These are phyloP conservation scores for Trichomonas tenax DNA, from an alignment of 208 protist genomes.

Conservation along the genomic window DNA sequence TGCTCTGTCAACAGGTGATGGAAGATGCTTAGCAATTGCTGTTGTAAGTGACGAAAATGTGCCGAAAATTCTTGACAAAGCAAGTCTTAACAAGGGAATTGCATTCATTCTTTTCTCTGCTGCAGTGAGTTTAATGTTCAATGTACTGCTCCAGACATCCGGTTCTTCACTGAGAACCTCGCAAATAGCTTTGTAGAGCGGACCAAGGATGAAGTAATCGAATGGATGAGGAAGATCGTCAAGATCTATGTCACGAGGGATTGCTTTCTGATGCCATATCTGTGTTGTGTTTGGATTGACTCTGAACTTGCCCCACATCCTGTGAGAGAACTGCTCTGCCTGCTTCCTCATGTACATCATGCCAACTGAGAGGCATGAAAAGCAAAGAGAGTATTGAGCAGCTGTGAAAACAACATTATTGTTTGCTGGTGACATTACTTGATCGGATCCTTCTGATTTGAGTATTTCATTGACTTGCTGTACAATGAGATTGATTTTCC, in stretches of 20 bases:
- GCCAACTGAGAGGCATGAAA: conserved; percentile 70
- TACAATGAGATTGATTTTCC: conserved; percentile 81
- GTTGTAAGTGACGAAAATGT: background rate
- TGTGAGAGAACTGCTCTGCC: conserved; percentile 54
- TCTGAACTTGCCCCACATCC: conserved; percentile 88
- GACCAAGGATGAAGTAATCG: conserved; percentile 89
- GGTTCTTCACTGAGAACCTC: background rate
- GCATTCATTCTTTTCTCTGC: conserved; percentile 18
- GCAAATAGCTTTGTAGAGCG: conserved; percentile 64
- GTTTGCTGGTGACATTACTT: conserved; percentile 25
- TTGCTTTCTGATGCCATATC: background rate
- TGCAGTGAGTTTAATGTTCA: background rate
- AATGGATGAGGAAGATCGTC: conserved; percentile 61
- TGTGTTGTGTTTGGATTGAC: conserved; percentile 39
- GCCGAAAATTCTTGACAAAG: background rate
- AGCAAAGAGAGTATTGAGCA: conserved; percentile 17
- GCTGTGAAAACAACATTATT: conserved; percentile 33
- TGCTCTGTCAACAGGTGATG: background rate
- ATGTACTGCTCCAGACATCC: background rate
- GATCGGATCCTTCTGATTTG: conserved; percentile 22
- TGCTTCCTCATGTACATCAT: conserved; percentile 58
- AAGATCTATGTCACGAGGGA: background rate
- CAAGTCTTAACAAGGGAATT: background rate
- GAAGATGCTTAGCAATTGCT: background rate
- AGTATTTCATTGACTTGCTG: conserved; percentile 79